Percentiles rank a stretch among this genome's conserved stretches.
Conservation (phyloP, 257 asterid genomes). For the Solanum lycopersicoides region DNA sequence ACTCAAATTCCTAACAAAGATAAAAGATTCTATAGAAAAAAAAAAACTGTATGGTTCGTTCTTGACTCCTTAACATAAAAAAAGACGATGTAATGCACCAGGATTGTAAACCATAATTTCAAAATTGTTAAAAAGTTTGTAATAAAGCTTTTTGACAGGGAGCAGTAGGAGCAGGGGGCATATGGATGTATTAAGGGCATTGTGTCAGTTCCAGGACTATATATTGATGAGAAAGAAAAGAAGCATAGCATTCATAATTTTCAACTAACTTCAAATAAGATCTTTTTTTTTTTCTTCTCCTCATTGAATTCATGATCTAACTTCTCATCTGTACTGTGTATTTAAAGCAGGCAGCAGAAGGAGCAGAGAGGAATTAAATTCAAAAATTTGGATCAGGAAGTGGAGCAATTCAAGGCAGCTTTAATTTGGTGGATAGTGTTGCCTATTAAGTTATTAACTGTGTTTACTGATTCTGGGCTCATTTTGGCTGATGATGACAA, state of each 20-base stretch:
- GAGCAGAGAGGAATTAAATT: background rate
- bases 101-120: background rate
- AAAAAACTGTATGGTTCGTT: conserved; percentile 37
- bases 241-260: conserved; percentile 43
- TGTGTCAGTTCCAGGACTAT: background rate
- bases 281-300: background rate
- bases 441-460: conserved; percentile 68
- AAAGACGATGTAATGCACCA: background rate
- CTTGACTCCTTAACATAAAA: conserved; percentile 28
- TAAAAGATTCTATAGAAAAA: no score
- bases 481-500: conserved; percentile 53
- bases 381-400: conserved; percentile 17
- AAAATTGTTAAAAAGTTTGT: background rate
- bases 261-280: conserved; percentile 38
- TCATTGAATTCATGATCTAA: background rate
- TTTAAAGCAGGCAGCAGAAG: background rate
- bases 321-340: background rate
- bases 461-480: conserved; percentile 76
- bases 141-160: background rate
- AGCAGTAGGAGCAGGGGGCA: background rate
- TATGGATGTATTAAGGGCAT: background rate
- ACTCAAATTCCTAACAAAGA: background rate
- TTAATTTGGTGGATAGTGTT: conserved; percentile 82
- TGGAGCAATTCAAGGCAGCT: conserved; percentile 64
- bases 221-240: conserved; percentile 30